Evolutionary conservation across 257 asterid species (phyloP).

Genomic region (Handroanthus guayacan): DNA sequence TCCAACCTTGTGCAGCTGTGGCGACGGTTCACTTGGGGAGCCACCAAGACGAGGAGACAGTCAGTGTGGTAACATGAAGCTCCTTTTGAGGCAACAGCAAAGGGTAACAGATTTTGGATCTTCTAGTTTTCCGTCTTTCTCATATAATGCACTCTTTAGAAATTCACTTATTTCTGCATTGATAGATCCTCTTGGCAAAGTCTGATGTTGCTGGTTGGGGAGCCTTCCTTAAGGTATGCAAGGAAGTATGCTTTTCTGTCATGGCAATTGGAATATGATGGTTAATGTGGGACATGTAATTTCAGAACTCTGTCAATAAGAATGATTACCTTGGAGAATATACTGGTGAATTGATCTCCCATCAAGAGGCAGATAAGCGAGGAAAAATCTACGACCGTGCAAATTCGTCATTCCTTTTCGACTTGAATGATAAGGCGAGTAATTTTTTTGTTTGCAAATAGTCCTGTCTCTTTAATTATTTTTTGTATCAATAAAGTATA

Average conservation of each 20-base stretch:
- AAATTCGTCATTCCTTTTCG: conserved; percentile 78
- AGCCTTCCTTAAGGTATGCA: conserved; percentile 67
- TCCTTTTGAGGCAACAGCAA: conserved; percentile 72
- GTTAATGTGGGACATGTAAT: conserved; percentile 23
- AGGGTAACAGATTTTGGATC: conserved; percentile 48
- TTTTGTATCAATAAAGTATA: neutral
- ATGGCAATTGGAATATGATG: neutral
- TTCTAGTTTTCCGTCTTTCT: conserved; percentile 3
- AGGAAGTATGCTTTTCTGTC: conserved; percentile 1
- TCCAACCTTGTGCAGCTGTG: conserved; percentile 54
- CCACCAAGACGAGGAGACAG: conserved; percentile 71
- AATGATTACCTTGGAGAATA: conserved; percentile 97
- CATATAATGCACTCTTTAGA: neutral
- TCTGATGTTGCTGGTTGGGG: conserved; percentile 86
- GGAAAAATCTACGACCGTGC: conserved; percentile 84
- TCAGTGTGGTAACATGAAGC: conserved; percentile 76
- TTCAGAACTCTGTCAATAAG: conserved; percentile 82
- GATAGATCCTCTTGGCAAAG: conserved; percentile 63
- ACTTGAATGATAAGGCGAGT: conserved; percentile 91
- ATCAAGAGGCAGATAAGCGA: conserved; percentile 85
- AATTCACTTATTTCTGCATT: neutral
- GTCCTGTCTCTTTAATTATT: neutral
- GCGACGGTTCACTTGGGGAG: conserved; percentile 64
- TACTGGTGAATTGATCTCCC: conserved; percentile 91
- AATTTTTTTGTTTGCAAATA: conserved; percentile 1